phyloP scores from a whole-genome alignment of 257 asterid genomes.

The Thymus quinquecostatus region DNA sequence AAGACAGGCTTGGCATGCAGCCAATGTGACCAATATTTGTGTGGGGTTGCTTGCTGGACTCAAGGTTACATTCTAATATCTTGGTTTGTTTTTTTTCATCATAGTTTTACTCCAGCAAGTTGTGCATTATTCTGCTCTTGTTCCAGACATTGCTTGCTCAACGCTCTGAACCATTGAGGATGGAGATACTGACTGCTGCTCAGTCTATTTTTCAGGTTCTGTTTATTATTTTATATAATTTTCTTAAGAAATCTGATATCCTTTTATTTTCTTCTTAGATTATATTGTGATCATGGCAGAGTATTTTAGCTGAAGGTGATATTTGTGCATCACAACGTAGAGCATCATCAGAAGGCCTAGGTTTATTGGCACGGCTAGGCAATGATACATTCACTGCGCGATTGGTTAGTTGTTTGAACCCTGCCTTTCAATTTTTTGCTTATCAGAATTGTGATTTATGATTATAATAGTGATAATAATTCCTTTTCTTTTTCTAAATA shows the following conservation, averaged over 20 bases:
- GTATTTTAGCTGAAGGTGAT: conserved; percentile 92
- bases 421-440: conserved; percentile 28
- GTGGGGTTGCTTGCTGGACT: conserved; percentile 96
- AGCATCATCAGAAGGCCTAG: conserved; percentile 98
- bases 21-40: conserved; percentile 87
- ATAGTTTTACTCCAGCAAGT: conserved; percentile 33
- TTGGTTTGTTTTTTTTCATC: conserved; percentile 6
- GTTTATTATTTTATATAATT: conserved; percentile 28
- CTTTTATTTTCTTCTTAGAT: conserved; percentile 26
- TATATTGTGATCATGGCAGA: conserved; percentile 56
- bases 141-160: conserved; percentile 77
- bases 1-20: conserved; percentile 83
- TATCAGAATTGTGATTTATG: neutral
- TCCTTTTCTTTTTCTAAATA: neutral
- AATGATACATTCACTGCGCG: conserved; percentile 93
- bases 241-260: conserved; percentile 15
- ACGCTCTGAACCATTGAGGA: conserved; percentile 83
- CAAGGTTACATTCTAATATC: conserved; percentile 61
- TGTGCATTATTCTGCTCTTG: conserved; percentile 35
- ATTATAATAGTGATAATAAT: no score
- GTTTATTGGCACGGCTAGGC: conserved; percentile 95
- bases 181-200: conserved; percentile 76
- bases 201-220: conserved; percentile 95
- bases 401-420: conserved; percentile 64
- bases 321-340: conserved; percentile 94